Conservation (phyloP, 371 early-diverging fungal genomes). For the Nosema muscidifuracis region DNA sequence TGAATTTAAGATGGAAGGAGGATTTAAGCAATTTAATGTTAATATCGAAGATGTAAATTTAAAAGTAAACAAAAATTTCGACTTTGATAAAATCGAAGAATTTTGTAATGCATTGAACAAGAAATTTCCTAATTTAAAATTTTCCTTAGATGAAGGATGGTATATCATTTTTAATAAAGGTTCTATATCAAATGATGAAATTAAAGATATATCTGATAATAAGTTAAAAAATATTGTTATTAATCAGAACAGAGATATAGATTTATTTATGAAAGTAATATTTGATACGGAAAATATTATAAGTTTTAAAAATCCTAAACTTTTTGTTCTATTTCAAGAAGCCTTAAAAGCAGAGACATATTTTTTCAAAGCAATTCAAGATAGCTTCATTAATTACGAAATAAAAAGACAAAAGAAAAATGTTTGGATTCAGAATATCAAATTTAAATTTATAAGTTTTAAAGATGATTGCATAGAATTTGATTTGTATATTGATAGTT, state of each 20-base stretch:
- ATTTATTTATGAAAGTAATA: not conserved
- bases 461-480: not conserved
- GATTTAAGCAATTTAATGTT: not conserved
- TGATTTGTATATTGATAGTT: not conserved
- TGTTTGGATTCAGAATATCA: not conserved
- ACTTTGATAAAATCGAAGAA: not conserved
- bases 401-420: not conserved
- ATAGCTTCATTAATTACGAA: not conserved
- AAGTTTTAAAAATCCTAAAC: not conserved
- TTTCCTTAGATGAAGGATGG: not conserved
- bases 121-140: not conserved
- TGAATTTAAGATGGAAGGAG: not conserved
- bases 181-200: not conserved
- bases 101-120: not conserved
- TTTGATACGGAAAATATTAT: not conserved
- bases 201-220: not conserved
- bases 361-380: not conserved
- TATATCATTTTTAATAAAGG: not conserved
- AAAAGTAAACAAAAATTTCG: not conserved
- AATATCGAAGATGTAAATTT: not conserved
- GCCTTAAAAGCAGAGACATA: not conserved
- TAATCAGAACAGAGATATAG: not conserved
- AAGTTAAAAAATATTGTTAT: not conserved
- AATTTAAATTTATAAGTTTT: not conserved
- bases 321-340: not conserved